phyloP scores from a whole-genome alignment of 2,329 filamentous ascomycete genomes.

The Monosporascus sp. region DNA sequence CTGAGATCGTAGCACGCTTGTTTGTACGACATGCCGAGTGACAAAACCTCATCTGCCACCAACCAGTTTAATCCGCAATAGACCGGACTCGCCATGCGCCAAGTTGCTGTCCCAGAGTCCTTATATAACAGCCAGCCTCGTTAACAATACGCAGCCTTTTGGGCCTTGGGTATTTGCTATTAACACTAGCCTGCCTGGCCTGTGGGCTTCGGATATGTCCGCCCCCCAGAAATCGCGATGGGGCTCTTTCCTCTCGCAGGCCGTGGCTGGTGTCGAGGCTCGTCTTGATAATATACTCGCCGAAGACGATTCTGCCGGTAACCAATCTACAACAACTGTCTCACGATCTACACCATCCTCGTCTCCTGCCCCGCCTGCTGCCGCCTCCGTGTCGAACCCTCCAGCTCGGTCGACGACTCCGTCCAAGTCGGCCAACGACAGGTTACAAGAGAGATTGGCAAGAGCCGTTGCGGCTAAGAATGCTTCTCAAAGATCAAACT shows the following conservation, averaged over 20 bases:
- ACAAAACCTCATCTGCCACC: too few relatives aligned
- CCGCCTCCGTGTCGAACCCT: conserved; percentile 12
- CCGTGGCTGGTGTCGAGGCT: conserved; percentile 90
- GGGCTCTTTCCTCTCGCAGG: conserved; percentile 79
- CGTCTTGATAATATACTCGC: conserved; percentile 86
- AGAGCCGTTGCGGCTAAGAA: conserved; percentile 76
- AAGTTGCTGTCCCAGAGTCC: background rate
- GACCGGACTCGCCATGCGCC: background rate
- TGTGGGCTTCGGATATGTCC: conserved; percentile 32
- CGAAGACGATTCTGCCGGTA: conserved; percentile 57
- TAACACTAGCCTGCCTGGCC: background rate
- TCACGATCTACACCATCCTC: conserved; percentile 26
- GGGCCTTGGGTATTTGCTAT: conserved; percentile 6
- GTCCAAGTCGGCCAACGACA: conserved; percentile 68
- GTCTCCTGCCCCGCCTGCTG: conserved; percentile 18
- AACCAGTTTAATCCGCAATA: background rate
- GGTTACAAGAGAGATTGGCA: conserved; percentile 83
- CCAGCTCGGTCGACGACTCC: conserved; percentile 29
- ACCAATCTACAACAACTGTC: conserved; percentile 31
- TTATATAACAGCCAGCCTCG: background rate
- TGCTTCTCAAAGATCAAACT: conserved; percentile 38
- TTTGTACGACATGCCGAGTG: background rate
- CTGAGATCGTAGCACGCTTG: background rate
- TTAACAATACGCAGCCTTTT: background rate
- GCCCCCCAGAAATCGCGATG: conserved; percentile 55